Conservation (phyloP, 1,284 basidiomycete genomes). For the Malassezia furfur region DNA sequence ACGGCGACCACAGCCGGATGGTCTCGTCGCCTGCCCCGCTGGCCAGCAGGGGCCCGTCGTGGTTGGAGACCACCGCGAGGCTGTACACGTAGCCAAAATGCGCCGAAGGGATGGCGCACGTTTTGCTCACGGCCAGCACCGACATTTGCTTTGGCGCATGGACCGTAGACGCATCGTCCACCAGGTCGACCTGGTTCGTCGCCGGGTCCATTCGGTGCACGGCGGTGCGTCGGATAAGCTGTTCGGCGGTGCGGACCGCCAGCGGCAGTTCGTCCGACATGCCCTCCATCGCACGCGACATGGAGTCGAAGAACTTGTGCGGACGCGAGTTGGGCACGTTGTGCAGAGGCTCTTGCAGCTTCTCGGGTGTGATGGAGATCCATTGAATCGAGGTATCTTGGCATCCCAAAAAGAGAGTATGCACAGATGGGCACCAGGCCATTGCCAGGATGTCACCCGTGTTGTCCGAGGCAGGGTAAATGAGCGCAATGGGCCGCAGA, state of each 20-base stretch:
- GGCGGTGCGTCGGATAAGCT: slow-evolving; percentile 1
- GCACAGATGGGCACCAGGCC: slow-evolving; percentile 62
- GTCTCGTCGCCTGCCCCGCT: slow-evolving; percentile 65
- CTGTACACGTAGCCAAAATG: slow-evolving; percentile 92
- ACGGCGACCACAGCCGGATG: slow-evolving; percentile 78
- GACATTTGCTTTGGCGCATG: slow-evolving; percentile 7
- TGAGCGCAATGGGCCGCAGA: slow-evolving; percentile 63
- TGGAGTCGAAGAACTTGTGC: slow-evolving; percentile 50
- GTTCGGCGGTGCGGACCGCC: not conserved
- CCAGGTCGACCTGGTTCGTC: not conserved
- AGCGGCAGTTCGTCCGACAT: slow-evolving; percentile 27
- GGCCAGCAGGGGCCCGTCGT: slow-evolving; percentile 21
- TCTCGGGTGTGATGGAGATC: slow-evolving; percentile 10
- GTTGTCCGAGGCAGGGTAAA: slow-evolving; percentile 73
- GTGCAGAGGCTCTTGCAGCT: not conserved
- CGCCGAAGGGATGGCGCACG: slow-evolving; percentile 57
- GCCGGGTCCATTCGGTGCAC: not conserved
- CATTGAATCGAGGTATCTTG: slow-evolving; percentile 61
- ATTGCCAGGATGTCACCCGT: slow-evolving; percentile 83
- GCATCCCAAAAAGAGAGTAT: slow-evolving; percentile 71
- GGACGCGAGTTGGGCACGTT: slow-evolving; percentile 20
- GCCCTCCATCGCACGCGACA: slow-evolving; percentile 63
- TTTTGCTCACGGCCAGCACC: slow-evolving; percentile 2
- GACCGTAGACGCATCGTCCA: not conserved
- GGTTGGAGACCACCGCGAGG: slow-evolving; percentile 51